Evolutionary conservation across 108 stramenopile genomes (phyloP).

Genomic region (Chaetoceros muelleri): DNA sequence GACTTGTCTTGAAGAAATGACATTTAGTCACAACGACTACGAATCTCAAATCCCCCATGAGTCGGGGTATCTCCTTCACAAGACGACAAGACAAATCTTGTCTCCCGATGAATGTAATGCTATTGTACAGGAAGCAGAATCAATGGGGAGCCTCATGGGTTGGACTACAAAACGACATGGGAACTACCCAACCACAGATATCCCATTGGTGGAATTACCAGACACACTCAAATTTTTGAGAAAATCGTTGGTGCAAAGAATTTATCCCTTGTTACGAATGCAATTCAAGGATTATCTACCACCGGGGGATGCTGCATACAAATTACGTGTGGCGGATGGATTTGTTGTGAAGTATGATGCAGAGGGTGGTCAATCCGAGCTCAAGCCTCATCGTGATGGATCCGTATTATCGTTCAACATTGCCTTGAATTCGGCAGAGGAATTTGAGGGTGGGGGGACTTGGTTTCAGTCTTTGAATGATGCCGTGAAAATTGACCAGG

Average conservation of each 20-base stretch:
- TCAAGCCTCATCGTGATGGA: slow-evolving; percentile 75
- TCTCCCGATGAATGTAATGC: slow-evolving; percentile 24
- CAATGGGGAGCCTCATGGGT: slow-evolving; percentile 21
- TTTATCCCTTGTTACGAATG: slow-evolving; percentile 29
- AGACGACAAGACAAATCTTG: slow-evolving; percentile 22
- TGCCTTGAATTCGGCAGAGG: slow-evolving; percentile 45
- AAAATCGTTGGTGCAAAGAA: slow-evolving; percentile 26
- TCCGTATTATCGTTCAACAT: slow-evolving; percentile 65
- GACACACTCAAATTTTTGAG: slow-evolving; percentile 24
- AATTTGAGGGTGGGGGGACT: slow-evolving; percentile 79
- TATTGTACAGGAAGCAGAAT: slow-evolving; percentile 39
- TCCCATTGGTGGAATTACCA: slow-evolving; percentile 44
- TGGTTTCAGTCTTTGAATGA: slow-evolving; percentile 32
- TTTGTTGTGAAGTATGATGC: slow-evolving; percentile 82
- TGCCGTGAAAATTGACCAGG: slow-evolving; percentile 30
- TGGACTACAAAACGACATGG: slow-evolving; percentile 71
- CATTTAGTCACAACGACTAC: slow-evolving; percentile 12
- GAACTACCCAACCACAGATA: slow-evolving; percentile 50
- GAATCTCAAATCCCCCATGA: slow-evolving; percentile 19
- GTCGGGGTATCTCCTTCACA: slow-evolving; percentile 29
- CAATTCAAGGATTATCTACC: slow-evolving; percentile 39
- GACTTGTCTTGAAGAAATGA: slow-evolving; percentile 7
- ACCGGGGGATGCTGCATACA: slow-evolving; percentile 14
- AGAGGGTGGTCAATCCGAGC: slow-evolving; percentile 36
- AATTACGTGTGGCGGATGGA: slow-evolving; percentile 57